Conservation (phyloP, 2,329 filamentous ascomycete genomes). For the Akanthomyces dipterigenus region DNA sequence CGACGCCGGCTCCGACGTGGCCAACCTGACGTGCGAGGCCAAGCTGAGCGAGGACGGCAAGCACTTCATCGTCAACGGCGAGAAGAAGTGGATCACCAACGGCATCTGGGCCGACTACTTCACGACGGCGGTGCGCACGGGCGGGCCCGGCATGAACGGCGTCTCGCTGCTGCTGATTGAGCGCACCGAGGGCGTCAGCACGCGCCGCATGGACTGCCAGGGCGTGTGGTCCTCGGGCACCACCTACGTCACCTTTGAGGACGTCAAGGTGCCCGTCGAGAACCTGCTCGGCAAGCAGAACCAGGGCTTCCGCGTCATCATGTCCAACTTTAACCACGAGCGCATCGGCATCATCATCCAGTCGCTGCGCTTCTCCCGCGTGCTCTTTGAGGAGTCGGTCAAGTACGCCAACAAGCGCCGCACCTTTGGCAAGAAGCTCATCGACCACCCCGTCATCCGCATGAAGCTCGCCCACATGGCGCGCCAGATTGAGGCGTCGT, state of each 20-base stretch:
- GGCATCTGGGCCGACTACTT: constrained; percentile 97
- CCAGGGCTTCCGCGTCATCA: constrained; percentile 96
- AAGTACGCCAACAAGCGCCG: constrained; percentile 96
- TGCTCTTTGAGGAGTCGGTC: constrained; percentile 94
- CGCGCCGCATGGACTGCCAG: constrained; percentile 95
- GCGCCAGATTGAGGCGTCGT: constrained; percentile 93
- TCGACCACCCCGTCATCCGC: constrained; percentile 94
- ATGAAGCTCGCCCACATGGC: constrained; percentile 98
- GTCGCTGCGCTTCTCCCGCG: constrained; percentile 87
- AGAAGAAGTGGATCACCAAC: constrained; percentile 99
- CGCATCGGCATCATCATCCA: constrained; percentile 98
- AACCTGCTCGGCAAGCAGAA: constrained; percentile 97
- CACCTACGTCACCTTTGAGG: constrained; percentile 96
- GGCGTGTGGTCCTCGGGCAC: constrained; percentile 94
- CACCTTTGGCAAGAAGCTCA: constrained; percentile 94
- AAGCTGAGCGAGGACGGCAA: constrained; percentile 94
- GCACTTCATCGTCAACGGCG: constrained; percentile 98
- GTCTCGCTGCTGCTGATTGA: constrained; percentile 89
- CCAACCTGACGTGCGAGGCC: constrained; percentile 91
- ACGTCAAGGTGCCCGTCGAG: constrained; percentile 99
- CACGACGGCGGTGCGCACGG: constrained; percentile 91
- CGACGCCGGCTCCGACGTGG: constrained; percentile 90
- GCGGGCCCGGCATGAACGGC: constrained; percentile 84
- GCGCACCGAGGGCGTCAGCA: constrained; percentile 81
- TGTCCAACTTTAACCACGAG: constrained; percentile 99